Evolutionary conservation across 176 grass and related monocot species (phyloP).

Genomic region (Musa schizocarpa): DNA sequence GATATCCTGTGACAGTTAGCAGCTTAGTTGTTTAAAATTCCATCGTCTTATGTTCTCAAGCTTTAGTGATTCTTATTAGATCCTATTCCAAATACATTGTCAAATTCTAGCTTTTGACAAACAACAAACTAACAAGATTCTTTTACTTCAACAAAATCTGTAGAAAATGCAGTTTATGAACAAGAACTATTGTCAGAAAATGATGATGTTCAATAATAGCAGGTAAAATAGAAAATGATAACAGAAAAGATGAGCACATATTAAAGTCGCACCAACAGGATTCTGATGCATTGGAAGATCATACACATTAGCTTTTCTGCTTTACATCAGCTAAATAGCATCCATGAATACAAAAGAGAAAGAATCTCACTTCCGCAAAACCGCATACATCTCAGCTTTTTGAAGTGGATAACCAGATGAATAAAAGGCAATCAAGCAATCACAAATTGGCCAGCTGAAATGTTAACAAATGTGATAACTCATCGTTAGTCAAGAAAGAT

Average conservation of each 20-base stretch:
- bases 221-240: neutral
- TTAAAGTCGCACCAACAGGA: neutral
- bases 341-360: neutral
- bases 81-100: no score
- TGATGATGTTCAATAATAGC: neutral
- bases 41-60: neutral
- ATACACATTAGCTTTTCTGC: neutral
- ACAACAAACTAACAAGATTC: neutral
- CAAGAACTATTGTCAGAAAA: neutral
- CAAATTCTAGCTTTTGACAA: neutral
- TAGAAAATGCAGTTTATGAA: neutral
- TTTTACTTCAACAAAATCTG: neutral
- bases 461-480: neutral
- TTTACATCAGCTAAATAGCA: neutral
- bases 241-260: neutral
- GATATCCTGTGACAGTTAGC: no score
- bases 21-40: neutral
- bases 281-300: neutral
- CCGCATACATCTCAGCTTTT: constrained; percentile 76
- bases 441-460: constrained; percentile 85
- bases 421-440: constrained; percentile 91
- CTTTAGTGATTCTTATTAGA: neutral
- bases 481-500: neutral
- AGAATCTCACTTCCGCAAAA: constrained; percentile 55
- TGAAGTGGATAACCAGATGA: constrained; percentile 84